These are phyloP conservation scores for Trichoderma harzianum DNA, from an alignment of 2,329 filamentous ascomycete genomes.

Conservation along the genomic window DNA sequence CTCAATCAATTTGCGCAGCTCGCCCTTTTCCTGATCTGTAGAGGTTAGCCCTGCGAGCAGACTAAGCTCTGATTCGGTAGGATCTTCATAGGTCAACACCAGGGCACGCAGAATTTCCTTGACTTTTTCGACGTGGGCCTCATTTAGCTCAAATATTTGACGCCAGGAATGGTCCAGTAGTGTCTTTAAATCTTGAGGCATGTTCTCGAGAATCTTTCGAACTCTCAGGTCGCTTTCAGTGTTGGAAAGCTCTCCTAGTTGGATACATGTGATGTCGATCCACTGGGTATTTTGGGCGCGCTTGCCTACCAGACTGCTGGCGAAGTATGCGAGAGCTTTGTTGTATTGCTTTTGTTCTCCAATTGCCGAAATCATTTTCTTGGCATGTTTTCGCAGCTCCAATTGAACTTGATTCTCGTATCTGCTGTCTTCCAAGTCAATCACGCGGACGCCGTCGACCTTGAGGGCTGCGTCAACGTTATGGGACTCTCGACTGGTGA, in stretches of 20 bases:
- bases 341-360: conserved; percentile 39
- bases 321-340: conserved; percentile 41
- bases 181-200: conserved; percentile 38
- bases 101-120: conserved; percentile 42
- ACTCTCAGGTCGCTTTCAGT: conserved; percentile 38
- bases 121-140: conserved; percentile 35
- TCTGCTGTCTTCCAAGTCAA: conserved; percentile 37
- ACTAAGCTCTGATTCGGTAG: conserved; percentile 36
- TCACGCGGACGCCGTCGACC: conserved; percentile 29
- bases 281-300: conserved; percentile 42
- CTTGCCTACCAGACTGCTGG: conserved; percentile 40
- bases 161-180: conserved; percentile 39
- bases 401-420: conserved; percentile 37
- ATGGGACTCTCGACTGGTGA: conserved; percentile 36
- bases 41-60: conserved; percentile 36
- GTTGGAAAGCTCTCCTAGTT: conserved; percentile 38
- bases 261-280: conserved; percentile 43
- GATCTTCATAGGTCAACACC: conserved; percentile 41
- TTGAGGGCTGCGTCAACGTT: conserved; percentile 30
- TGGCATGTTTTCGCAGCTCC: conserved; percentile 30
- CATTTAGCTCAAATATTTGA: conserved; percentile 34
- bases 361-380: conserved; percentile 34
- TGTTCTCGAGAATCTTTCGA: conserved; percentile 36
- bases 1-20: conserved; percentile 35
- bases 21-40: conserved; percentile 30